Conservation (phyloP, 2,329 filamentous ascomycete genomes). For the Alternaria postmessia region DNA sequence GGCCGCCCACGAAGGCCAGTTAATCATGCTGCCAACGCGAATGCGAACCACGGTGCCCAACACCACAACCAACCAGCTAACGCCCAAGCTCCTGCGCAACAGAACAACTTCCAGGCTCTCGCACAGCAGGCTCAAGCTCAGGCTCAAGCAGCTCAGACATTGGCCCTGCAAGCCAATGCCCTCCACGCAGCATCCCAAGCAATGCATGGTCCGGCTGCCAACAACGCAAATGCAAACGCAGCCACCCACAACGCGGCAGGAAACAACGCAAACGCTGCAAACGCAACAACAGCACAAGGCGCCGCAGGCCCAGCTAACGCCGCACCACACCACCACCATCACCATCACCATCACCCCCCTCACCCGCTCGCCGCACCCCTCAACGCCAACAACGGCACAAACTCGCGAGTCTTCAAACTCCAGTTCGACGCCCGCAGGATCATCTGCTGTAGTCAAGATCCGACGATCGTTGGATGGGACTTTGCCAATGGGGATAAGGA, state of each 20-base stretch:
- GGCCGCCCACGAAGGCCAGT: conserved; percentile 48
- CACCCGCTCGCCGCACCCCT: conserved; percentile 35
- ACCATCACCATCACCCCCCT: conserved; percentile 45
- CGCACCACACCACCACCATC: conserved; percentile 32
- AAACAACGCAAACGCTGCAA: conserved; percentile 5
- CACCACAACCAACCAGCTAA: conserved; percentile 27
- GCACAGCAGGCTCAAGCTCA: conserved; percentile 50
- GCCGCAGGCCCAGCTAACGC: conserved; percentile 23
- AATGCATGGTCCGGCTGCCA: conserved; percentile 28
- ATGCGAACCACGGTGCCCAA: conserved; percentile 28
- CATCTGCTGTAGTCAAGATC: conserved; percentile 92
- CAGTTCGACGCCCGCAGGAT: conserved; percentile 95
- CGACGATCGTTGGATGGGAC: conserved; percentile 95
- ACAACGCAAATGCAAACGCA: conserved; percentile 17
- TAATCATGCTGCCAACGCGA: conserved; percentile 28
- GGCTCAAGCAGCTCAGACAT: conserved; percentile 45
- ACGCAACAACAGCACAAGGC: conserved; percentile 23
- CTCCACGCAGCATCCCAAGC: conserved; percentile 47
- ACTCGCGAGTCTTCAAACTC: conserved; percentile 86
- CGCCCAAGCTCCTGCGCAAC: conserved; percentile 24
- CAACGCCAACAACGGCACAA: conserved; percentile 13
- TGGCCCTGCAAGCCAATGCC: conserved; percentile 46
- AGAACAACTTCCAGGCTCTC: conserved; percentile 43
- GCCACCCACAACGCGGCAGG: neutral
- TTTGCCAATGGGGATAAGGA: conserved; percentile 88